Percentiles rank a stretch among this genome's conserved stretches.
phyloP scores from a whole-genome alignment of 306 rosid species.

The Pterocarpus santalinus region DNA sequence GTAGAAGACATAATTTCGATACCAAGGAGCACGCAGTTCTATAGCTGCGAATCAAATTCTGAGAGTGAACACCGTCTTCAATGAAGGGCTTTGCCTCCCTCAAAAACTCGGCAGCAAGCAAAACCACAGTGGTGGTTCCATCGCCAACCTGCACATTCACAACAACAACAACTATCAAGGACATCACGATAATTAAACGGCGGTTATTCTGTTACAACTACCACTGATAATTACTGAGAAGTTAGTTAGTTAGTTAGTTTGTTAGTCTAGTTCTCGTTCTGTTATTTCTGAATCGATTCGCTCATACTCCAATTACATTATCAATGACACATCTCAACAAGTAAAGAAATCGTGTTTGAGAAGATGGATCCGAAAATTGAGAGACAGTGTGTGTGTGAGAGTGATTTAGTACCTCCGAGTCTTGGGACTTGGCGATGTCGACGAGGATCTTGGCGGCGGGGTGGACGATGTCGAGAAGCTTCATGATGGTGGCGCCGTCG shows the following conservation, averaged over 20 bases:
- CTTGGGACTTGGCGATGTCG: slow-evolving; percentile 96
- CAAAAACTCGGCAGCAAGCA: slow-evolving; percentile 94
- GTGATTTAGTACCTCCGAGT: slow-evolving; percentile 74
- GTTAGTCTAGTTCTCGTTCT: neutral
- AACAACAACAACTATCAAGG: slow-evolving; percentile 3
- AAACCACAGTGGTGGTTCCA: slow-evolving; percentile 98
- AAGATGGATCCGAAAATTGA: slow-evolving; percentile 4
- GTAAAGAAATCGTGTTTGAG: neutral
- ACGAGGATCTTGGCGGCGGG: slow-evolving; percentile 98
- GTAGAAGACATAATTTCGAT: neutral
- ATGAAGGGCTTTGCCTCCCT: slow-evolving; percentile 97
- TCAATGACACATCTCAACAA: neutral
- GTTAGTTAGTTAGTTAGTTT: neutral
- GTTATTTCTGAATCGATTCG: neutral
- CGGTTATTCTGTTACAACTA: neutral
- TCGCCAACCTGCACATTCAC: slow-evolving; percentile 84
- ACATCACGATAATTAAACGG: neutral
- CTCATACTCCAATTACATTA: neutral
- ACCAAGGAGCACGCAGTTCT: slow-evolving; percentile 85
- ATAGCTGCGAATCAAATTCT: slow-evolving; percentile 88
- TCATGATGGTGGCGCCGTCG: slow-evolving; percentile 99
- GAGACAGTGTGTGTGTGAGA: neutral
- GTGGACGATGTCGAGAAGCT: slow-evolving; percentile 90
- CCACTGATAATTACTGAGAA: neutral
- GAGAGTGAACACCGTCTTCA: slow-evolving; percentile 97